Conservation (phyloP, 805 yeast species). For the Pichia sporocuriosa region DNA sequence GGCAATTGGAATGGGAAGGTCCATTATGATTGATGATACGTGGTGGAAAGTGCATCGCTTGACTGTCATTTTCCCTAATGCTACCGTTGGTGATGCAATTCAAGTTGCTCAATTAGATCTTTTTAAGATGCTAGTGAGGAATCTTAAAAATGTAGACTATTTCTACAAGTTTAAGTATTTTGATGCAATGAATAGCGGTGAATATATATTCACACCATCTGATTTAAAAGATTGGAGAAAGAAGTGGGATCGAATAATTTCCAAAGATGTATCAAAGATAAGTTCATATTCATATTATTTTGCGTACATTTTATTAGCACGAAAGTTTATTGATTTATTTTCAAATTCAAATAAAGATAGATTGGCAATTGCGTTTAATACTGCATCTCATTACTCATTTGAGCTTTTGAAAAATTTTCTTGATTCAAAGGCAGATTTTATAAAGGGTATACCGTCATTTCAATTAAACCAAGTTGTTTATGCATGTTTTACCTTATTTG, state of each 20-base stretch:
- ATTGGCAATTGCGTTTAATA: conserved; percentile 18
- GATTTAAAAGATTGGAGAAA: conserved; percentile 40
- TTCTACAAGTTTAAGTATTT: conserved; percentile 5
- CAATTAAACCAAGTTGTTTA: conserved; percentile 48
- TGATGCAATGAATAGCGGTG: background rate
- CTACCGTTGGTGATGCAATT: conserved; percentile 48
- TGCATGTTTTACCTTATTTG: conserved; percentile 47
- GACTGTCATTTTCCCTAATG: conserved; percentile 41
- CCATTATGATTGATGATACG: conserved; percentile 34
- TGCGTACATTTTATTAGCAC: conserved; percentile 36
- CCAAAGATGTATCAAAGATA: conserved; percentile 43
- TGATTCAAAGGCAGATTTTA: conserved; percentile 37
- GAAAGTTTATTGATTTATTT: conserved; percentile 27
- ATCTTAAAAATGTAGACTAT: conserved; percentile 10
- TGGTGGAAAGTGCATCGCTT: conserved; percentile 35
- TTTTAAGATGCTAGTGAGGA: conserved; percentile 22
- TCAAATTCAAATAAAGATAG: background rate
- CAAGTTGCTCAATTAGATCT: conserved; percentile 45
- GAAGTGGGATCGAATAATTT: conserved; percentile 39
- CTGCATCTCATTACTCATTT: conserved; percentile 40
- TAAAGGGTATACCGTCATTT: conserved; percentile 50
- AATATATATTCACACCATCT: conserved; percentile 22
- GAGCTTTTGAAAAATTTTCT: conserved; percentile 40
- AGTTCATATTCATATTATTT: conserved; percentile 43
- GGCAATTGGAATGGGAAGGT: conserved; percentile 44